Evolutionary conservation across 2,329 filamentous ascomycete genomes (phyloP), one percentile per base, ranked within the genome.

Genomic region (Xylariaceae sp.): DNA sequence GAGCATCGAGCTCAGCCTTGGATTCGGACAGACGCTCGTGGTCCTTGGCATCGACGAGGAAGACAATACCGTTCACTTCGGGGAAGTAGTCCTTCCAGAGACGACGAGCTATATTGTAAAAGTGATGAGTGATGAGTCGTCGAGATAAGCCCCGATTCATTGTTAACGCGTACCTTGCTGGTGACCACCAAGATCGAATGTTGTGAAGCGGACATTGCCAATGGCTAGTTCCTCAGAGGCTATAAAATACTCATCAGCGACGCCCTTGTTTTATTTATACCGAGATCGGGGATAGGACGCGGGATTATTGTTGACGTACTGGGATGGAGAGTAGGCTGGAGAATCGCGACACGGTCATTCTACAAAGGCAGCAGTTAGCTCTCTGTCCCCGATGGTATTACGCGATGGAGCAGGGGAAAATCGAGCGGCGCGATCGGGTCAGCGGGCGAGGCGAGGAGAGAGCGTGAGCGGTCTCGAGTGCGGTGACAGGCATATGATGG

Each of bases 1-100:
- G 88, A 56, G 90, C 92, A 73, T 99, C 94, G 64, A 99, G 89
- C 81, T 99, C 94, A 70, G 89, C 93, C 82, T 97, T 97, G 73
- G 92, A 89, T 81, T 99, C 94, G 70, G 83, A 75, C 75, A 99
- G 90, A 68, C 94, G 91, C 80, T 97, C 93, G 77, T 91, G 88
- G 77, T 99, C 94, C 80, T 96, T 96, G 71, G 94, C 92, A 72
- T 99, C 94, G 69, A 99, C 90, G 60, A 97, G 88, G 83, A 97
- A 99, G 68, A 99, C 92, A 70, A 97, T 96, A 62, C 93, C 92
- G 76, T 88, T 92, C 65, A 96, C 92, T 80, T 96, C 92, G 70
- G 92, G 92, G 83, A 96, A 96, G 79, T 96, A 96, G 73, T 96
- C 92, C 76, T 92, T 93, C 92, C 92, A 96, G 70, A 96, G 87